Conservation (phyloP, 2,329 filamentous ascomycete genomes). For the Ceratocystis albifundus region DNA sequence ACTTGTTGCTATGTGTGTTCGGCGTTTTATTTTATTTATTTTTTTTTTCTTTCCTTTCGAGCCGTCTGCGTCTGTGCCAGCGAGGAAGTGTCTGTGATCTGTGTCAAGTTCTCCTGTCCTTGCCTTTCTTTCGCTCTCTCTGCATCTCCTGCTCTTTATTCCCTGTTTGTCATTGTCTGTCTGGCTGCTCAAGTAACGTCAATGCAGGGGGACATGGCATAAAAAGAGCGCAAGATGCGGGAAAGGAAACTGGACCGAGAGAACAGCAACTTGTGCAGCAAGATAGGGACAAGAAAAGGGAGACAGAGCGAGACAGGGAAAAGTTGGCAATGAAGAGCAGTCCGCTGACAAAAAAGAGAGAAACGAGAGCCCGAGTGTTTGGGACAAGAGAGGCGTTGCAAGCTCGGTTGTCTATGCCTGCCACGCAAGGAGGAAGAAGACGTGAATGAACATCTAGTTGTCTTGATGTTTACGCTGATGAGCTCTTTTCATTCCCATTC, state of each 20-base stretch:
- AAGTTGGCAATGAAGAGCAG: slow-evolving; percentile 7
- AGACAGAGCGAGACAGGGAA: not conserved
- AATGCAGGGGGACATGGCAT: not conserved
- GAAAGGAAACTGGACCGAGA: not conserved
- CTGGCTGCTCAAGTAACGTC: slow-evolving; percentile 2
- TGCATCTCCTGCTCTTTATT: not conserved
- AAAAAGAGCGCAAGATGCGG: not conserved
- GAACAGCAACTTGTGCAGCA: not conserved
- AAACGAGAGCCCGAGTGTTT: not conserved
- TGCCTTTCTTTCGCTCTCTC: not conserved
- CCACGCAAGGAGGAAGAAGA: too few relatives aligned
- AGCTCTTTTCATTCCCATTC: not conserved
- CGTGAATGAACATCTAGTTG: not conserved
- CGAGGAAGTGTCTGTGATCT: slow-evolving; percentile 3
- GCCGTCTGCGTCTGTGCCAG: not conserved
- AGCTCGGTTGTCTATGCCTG: not conserved
- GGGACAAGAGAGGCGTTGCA: not conserved
- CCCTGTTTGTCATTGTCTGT: not conserved
- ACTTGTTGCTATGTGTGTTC: not conserved
- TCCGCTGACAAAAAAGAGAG: not conserved
- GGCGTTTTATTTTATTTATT: too few relatives aligned
- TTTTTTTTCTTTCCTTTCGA: too few relatives aligned
- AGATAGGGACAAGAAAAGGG: not conserved
- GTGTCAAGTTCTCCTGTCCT: slow-evolving; percentile 5
- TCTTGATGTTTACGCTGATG: not conserved